Evolutionary conservation across 2,329 filamentous ascomycete genomes (phyloP), one percentile per base, ranked within the genome.

Genomic region (Paecilomyces niveus): DNA sequence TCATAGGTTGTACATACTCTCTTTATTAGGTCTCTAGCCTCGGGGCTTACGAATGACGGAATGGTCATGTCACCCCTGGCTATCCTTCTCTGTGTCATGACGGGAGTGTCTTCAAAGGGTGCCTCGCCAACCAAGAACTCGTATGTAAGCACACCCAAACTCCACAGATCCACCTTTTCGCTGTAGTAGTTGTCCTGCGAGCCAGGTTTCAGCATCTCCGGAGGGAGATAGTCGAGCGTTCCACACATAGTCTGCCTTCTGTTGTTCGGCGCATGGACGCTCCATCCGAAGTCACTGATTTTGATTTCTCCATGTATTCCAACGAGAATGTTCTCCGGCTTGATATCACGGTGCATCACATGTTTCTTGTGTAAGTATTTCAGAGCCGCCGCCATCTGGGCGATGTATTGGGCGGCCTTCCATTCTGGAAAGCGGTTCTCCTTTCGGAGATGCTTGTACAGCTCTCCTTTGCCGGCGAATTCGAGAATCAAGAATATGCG

Each of bases 231-330:
- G 77, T 99, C 94, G 50, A 97, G 85, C 18, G 94, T 99, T 63
- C 94, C 94, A 74, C 94, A 99, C 85, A 97, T 92, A 58, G 94
- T 99, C 70, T 92, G 89, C 62, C 94, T 84, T 66, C 94, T 82
- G 78, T 93, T 95, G 76, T 96, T 97, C 29, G 94, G 94, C 4
- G 94, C 94, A 75, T 99, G 94, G 3, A 97, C 94, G 72, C 90
- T 95, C 94, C 94, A 99, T 54, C 94, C 93, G 70, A 97, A 99
- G 75, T 99, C 94, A 3, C 91, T 95, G 70, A 99, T 92, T 77
- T 99, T 99, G 78, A 99, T 92, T 80, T 99, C 94, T 64, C 92
- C 94, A 71, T 97, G 93, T 60, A 97, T 92, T 13, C 93, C 93
- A 31, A 97, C 88, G 22, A 97, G 83, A 63, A 97, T 97, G 70